Base-by-base conservation (phyloP, 495 filamentous ascomycete genomes). In the Lasiosphaeria ovina region DNA sequence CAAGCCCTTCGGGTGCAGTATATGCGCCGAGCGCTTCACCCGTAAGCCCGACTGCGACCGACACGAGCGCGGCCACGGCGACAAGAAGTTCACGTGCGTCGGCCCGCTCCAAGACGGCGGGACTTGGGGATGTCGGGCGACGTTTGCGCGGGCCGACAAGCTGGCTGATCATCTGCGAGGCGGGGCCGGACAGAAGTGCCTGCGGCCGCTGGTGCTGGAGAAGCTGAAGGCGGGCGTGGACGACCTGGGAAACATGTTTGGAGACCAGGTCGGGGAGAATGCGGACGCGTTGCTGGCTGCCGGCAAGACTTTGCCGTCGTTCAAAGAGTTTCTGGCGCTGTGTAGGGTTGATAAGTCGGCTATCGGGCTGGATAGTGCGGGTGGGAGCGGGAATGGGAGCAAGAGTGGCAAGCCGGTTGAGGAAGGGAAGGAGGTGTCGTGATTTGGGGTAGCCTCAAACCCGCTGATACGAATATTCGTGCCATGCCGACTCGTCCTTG, bases 61-160 rank as follows among this genome's bases (percentile, higher is more conserved):
- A 6, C 78, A 81, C 62, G 72, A 78, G 54, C 70, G 71, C 33
- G 66, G 72, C 3, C 77, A 80, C 59, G 72, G 66, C 0, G 77
- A 78, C 48, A 77, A 78, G 65, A 77, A 74, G 66, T 68, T 64
- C 32, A 36, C 52, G 34, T 68, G 68, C 45, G n/a, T n/a, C 8
- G 67, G 67, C 9, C 49, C 35, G n/a, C 59, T 69, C n/a, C 45
- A 53, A n/a, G 45, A 62, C 36, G 67, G 65, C 14, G 48, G 47
- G 3, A 40, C 54, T 24, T 71, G 69, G 69, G 69, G 69, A 12
- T 69, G 67, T 42, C 44, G 45, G 33, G 55, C n/a, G 9, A 45
- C 60, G n/a, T 69, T 76, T 49, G 60, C 61, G 0, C 60, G 74
- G 35, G 51, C 52, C 6, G 62, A 73, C 35, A 68, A 69, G 51